These are phyloP conservation scores for Gossypium mustelinum DNA, from an alignment of 345 rosid genomes.

Conservation along the genomic window DNA sequence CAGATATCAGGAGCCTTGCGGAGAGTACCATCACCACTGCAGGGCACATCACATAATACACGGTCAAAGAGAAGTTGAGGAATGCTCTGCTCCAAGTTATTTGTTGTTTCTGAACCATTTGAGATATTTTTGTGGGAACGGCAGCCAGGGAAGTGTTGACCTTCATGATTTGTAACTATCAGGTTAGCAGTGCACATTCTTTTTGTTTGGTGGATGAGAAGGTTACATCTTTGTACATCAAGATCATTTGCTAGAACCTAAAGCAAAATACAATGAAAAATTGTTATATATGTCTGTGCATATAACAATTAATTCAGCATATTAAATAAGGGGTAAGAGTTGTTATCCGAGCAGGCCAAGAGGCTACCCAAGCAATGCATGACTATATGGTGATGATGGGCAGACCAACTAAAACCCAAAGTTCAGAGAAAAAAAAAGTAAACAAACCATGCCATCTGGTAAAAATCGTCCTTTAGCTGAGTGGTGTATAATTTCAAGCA, in stretches of 20 bases:
- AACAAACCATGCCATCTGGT: constrained; percentile 76
- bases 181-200: constrained; percentile 96
- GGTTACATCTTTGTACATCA: constrained; percentile 94
- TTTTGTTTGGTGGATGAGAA: constrained; percentile 96
- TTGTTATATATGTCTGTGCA: neutral
- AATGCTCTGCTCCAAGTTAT: constrained; percentile 27
- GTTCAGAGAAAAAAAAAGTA: neutral
- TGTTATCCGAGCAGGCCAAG: neutral
- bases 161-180: constrained; percentile 93
- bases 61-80: constrained; percentile 81
- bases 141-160: constrained; percentile 91
- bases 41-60: constrained; percentile 91
- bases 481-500: constrained; percentile 80
- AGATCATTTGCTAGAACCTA: constrained; percentile 95
- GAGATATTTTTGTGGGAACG: constrained; percentile 34
- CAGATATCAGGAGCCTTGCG: constrained; percentile 98
- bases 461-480: constrained; percentile 58
- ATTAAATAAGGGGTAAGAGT: constrained; percentile 9
- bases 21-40: constrained; percentile 97
- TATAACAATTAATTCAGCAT: constrained; percentile 13
- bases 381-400: neutral
- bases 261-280: constrained; percentile 3
- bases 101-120: constrained; percentile 32
- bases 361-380: constrained; percentile 5
- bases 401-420: constrained; percentile 9